Percentiles rank a stretch among this genome's conserved stretches.
These are phyloP conservation scores for Scleroderma citrinum DNA, from an alignment of 768 basidiomycete species.

Conservation along the genomic window DNA sequence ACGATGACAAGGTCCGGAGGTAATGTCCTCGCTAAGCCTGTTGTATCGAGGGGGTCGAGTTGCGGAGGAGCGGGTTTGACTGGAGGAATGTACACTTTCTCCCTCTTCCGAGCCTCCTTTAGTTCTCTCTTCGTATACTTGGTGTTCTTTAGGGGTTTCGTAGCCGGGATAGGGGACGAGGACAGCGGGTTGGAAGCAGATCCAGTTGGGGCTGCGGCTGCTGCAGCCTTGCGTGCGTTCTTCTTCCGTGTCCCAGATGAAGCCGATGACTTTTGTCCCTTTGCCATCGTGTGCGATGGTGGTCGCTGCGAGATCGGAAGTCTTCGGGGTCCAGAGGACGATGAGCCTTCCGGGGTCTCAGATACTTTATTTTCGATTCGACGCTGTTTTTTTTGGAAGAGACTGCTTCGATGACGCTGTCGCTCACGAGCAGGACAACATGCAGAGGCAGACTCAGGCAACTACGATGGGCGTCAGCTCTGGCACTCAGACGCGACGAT, in stretches of 20 bases:
- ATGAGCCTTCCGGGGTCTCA: neutral
- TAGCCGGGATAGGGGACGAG: slow-evolving; percentile 32
- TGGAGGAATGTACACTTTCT: slow-evolving; percentile 85
- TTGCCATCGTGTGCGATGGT: slow-evolving; percentile 32
- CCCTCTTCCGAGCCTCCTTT: slow-evolving; percentile 68
- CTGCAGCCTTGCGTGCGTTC: slow-evolving; percentile 70
- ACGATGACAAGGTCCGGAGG: slow-evolving; percentile 82
- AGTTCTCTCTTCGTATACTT: slow-evolving; percentile 36
- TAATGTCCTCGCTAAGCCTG: slow-evolving; percentile 66
- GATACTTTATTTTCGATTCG: too few relatives aligned
- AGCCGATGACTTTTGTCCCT: slow-evolving; percentile 68
- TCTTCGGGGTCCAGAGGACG: neutral
- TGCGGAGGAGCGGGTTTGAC: slow-evolving; percentile 67
- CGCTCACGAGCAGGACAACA: neutral
- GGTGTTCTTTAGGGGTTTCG: slow-evolving; percentile 43
- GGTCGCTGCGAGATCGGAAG: neutral
- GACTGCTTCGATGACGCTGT: neutral
- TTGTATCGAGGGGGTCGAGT: slow-evolving; percentile 83
- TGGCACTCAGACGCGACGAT: neutral
- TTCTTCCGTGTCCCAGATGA: slow-evolving; percentile 88
- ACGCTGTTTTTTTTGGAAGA: too few relatives aligned
- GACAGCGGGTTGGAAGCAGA: slow-evolving; percentile 15
- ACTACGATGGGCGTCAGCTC: neutral
- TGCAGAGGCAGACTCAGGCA: neutral
- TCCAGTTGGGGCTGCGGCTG: slow-evolving; percentile 12